phyloP scores from a whole-genome alignment of 2,329 filamentous ascomycete species.

The Dothiorella sarmentorum region DNA sequence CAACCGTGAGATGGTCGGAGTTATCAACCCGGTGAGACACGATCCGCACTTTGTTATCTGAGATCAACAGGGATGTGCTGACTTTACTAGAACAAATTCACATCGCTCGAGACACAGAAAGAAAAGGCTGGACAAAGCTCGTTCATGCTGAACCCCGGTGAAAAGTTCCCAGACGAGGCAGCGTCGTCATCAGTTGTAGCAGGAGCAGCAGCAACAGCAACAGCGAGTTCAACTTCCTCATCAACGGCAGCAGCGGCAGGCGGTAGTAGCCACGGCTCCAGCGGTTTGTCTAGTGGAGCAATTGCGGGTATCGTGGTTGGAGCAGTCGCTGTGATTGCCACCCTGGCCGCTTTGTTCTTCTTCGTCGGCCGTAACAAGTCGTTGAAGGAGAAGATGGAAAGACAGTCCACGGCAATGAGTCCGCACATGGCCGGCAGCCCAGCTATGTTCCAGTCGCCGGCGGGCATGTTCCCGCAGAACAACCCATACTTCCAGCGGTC shows the following conservation, averaged over 20 bases:
- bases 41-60: too few relatives aligned
- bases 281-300: constrained; percentile 36
- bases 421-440: constrained; percentile 8
- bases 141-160: constrained; percentile 35
- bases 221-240: background rate
- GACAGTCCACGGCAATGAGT: background rate
- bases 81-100: constrained; percentile 11
- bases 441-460: constrained; percentile 11
- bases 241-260: background rate
- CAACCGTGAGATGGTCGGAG: constrained; percentile 67
- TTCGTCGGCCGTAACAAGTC: constrained; percentile 50
- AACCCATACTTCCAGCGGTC: background rate
- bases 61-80: background rate
- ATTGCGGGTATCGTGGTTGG: constrained; percentile 59
- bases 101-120: constrained; percentile 11
- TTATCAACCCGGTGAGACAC: constrained; percentile 67
- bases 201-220: background rate
- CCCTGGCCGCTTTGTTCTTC: constrained; percentile 62
- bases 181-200: constrained; percentile 9
- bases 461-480: constrained; percentile 1
- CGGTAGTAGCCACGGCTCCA: background rate
- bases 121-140: constrained; percentile 25
- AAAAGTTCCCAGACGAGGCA: constrained; percentile 38
- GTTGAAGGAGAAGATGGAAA: constrained; percentile 2
- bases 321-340: constrained; percentile 58